These are phyloP conservation scores for Ophiocordyceps camponoti-leonardi DNA, from an alignment of 2,329 filamentous ascomycete genomes.

Conservation along the genomic window DNA sequence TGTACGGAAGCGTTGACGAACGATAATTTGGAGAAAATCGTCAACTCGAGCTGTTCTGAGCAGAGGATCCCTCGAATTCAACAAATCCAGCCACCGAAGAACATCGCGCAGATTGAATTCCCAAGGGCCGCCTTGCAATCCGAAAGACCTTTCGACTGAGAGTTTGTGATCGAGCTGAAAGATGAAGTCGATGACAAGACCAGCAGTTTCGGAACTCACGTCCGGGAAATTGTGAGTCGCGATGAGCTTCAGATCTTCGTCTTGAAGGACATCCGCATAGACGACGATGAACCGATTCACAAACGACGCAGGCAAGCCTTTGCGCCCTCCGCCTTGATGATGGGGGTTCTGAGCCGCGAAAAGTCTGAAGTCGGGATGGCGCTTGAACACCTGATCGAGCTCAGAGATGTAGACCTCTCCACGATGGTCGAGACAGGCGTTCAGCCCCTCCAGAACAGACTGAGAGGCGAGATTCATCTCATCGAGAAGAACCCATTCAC, in stretches of 20 bases:
- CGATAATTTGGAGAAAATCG: slow-evolving; percentile 68
- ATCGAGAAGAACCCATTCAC: slow-evolving; percentile 90
- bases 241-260: slow-evolving; percentile 67
- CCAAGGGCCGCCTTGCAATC: slow-evolving; percentile 62
- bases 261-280: slow-evolving; percentile 78
- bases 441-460: slow-evolving; percentile 87
- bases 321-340: slow-evolving; percentile 88
- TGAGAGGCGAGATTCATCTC: slow-evolving; percentile 99
- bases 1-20: slow-evolving; percentile 75
- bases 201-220: slow-evolving; percentile 40
- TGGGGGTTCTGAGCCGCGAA: slow-evolving; percentile 97
- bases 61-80: slow-evolving; percentile 33
- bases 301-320: slow-evolving; percentile 86
- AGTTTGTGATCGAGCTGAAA: slow-evolving; percentile 60
- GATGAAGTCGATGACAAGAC: slow-evolving; percentile 63
- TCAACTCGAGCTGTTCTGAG: slow-evolving; percentile 41
- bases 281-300: slow-evolving; percentile 98
- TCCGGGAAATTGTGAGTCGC: slow-evolving; percentile 60
- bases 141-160: slow-evolving; percentile 38
- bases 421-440: slow-evolving; percentile 90
- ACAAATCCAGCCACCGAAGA: slow-evolving; percentile 66
- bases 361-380: slow-evolving; percentile 78
- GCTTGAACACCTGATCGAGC: slow-evolving; percentile 81
- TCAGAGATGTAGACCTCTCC: slow-evolving; percentile 93
- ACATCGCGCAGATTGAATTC: slow-evolving; percentile 91